These are phyloP conservation scores for Phytophthora citricola DNA, from an alignment of 352 stramenopile species.

Conservation along the genomic window DNA sequence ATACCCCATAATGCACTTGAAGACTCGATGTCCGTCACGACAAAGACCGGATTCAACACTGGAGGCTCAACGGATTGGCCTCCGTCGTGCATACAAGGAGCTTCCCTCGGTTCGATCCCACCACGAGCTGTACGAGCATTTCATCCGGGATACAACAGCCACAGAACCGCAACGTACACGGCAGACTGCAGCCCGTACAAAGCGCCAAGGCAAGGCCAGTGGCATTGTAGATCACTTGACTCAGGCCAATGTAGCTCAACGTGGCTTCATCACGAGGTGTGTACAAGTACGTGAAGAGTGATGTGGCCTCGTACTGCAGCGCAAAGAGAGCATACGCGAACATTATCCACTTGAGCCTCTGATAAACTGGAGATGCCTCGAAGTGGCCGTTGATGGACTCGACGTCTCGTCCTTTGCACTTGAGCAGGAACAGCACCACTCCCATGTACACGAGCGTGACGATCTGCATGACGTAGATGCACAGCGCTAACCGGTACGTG, in stretches of 20 bases:
- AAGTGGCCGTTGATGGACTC: slow-evolving; percentile 64
- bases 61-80: slow-evolving; percentile 24
- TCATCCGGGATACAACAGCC: slow-evolving; percentile 54
- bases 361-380: slow-evolving; percentile 60
- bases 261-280: slow-evolving; percentile 28
- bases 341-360: slow-evolving; percentile 67
- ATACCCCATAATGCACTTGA: slow-evolving; percentile 68
- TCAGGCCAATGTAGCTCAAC: slow-evolving; percentile 48
- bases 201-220: slow-evolving; percentile 45
- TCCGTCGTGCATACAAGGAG: slow-evolving; percentile 8
- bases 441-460: slow-evolving; percentile 55
- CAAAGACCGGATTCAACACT: slow-evolving; percentile 58
- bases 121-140: slow-evolving; percentile 48
- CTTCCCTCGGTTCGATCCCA: slow-evolving; percentile 40
- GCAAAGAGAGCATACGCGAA: slow-evolving; percentile 54
- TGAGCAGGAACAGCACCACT: slow-evolving; percentile 44
- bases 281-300: slow-evolving; percentile 51
- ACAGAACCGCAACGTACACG: slow-evolving; percentile 54
- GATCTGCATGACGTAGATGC: slow-evolving; percentile 60
- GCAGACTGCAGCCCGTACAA: slow-evolving; percentile 58
- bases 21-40: slow-evolving; percentile 73
- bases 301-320: slow-evolving; percentile 57
- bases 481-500: slow-evolving; percentile 45
- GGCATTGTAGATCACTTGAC: slow-evolving; percentile 49
- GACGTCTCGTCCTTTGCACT: slow-evolving; percentile 53